These are phyloP conservation scores for Ustilaginoidea virens DNA, from an alignment of 2,329 filamentous ascomycete genomes.

Conservation along the genomic window DNA sequence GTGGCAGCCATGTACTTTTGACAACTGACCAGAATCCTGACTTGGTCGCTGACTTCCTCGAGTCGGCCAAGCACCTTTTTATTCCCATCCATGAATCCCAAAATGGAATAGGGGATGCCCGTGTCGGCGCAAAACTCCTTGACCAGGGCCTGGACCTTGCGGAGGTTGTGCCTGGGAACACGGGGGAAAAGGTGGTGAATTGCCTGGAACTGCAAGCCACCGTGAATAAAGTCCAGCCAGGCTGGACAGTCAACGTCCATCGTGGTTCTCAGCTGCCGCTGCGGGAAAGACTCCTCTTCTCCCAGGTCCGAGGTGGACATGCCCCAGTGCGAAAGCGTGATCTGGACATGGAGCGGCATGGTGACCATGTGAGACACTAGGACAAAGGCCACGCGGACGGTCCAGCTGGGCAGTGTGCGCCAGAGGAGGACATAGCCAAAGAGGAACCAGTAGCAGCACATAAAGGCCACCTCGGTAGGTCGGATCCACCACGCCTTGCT, in stretches of 20 bases:
- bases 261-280: conserved; percentile 54
- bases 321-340: conserved; percentile 57
- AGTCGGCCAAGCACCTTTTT: conserved; percentile 31
- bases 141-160: conserved; percentile 42
- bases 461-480: conserved; percentile 47
- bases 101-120: conserved; percentile 44
- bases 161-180: conserved; percentile 52
- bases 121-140: conserved; percentile 50
- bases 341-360: conserved; percentile 55
- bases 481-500: conserved; percentile 51
- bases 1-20: conserved; percentile 33
- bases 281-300: conserved; percentile 49
- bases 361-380: conserved; percentile 49
- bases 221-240: conserved; percentile 60
- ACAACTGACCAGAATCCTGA: conserved; percentile 42
- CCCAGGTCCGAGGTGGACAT: conserved; percentile 54
- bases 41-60: conserved; percentile 44
- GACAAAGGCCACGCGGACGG: conserved; percentile 43
- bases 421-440: conserved; percentile 53
- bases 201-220: conserved; percentile 58
- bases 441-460: conserved; percentile 50
- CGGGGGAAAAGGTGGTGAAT: conserved; percentile 57
- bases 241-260: conserved; percentile 60
- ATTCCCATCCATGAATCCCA: conserved; percentile 49
- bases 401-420: conserved; percentile 40